Conservation (phyloP, 768 basidiomycete species). For the Coprinopsis sp. region DNA sequence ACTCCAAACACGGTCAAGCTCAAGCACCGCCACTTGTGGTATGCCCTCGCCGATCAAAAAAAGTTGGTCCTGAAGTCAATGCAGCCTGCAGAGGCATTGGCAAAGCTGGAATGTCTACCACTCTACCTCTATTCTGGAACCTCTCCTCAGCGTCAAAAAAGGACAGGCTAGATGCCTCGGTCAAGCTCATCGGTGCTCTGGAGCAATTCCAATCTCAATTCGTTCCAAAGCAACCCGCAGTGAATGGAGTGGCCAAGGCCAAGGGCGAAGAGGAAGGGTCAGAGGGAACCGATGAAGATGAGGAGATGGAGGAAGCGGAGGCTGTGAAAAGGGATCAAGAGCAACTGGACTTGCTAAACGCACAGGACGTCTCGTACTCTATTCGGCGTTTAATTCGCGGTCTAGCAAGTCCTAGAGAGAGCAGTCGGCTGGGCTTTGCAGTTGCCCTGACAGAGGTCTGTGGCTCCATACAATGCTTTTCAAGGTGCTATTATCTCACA, state of each 20-base stretch:
- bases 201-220: constrained; percentile 81
- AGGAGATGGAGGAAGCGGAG: constrained; percentile 35
- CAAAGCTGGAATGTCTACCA: constrained; percentile 61
- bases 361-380: constrained; percentile 90
- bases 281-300: constrained; percentile 39
- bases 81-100: neutral
- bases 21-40: neutral
- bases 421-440: constrained; percentile 90
- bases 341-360: constrained; percentile 60
- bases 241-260: neutral
- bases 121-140: constrained; percentile 91
- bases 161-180: constrained; percentile 79
- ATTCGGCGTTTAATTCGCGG: constrained; percentile 84
- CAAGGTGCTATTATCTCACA: constrained; percentile 3
- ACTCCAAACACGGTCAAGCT: neutral
- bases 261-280: constrained; percentile 27
- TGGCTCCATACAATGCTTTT: constrained; percentile 8
- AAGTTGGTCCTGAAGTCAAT: neutral
- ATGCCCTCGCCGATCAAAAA: constrained; percentile 9
- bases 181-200: constrained; percentile 74
- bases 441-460: constrained; percentile 92
- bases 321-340: constrained; percentile 37
- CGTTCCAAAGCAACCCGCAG: constrained; percentile 35
- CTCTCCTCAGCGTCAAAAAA: constrained; percentile 78
- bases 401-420: constrained; percentile 87